Evolutionary conservation across 2,329 filamentous ascomycete species (phyloP).

Genomic region (Sphaerulina musiva): DNA sequence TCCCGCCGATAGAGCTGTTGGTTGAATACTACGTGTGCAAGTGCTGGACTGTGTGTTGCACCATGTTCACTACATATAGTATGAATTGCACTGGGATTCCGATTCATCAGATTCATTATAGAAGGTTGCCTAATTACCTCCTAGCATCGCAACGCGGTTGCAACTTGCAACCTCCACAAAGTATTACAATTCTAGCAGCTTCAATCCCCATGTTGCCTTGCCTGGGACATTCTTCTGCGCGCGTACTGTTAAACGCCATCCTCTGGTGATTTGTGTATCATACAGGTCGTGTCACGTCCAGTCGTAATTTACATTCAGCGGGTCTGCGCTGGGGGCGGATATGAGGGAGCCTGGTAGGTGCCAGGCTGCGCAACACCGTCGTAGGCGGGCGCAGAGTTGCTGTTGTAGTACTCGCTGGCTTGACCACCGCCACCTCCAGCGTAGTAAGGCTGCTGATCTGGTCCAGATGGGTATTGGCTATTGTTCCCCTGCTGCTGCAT

Average conservation of each 20-base stretch:
- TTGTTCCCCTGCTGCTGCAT: constrained; percentile 13
- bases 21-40: too few relatives aligned
- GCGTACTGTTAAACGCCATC: neutral
- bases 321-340: constrained; percentile 11
- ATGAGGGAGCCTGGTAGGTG: constrained; percentile 13
- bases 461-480: constrained; percentile 2
- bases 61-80: too few relatives aligned
- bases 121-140: too few relatives aligned
- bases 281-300: neutral
- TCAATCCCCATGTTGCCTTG: too few relatives aligned
- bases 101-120: too few relatives aligned
- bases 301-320: constrained; percentile 1
- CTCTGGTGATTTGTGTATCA: neutral
- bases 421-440: neutral
- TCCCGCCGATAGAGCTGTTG: too few relatives aligned
- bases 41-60: too few relatives aligned
- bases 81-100: too few relatives aligned
- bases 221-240: too few relatives aligned
- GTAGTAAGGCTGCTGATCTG: constrained; percentile 6
- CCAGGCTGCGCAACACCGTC: constrained; percentile 6
- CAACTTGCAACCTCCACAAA: too few relatives aligned
- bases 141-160: too few relatives aligned
- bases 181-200: too few relatives aligned
- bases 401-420: constrained; percentile 7
- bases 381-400: constrained; percentile 1